Percentiles rank a stretch among this genome's conserved stretches.
phyloP scores from a whole-genome alignment of 352 stramenopile genomes.

The Phytophthora sp. region DNA sequence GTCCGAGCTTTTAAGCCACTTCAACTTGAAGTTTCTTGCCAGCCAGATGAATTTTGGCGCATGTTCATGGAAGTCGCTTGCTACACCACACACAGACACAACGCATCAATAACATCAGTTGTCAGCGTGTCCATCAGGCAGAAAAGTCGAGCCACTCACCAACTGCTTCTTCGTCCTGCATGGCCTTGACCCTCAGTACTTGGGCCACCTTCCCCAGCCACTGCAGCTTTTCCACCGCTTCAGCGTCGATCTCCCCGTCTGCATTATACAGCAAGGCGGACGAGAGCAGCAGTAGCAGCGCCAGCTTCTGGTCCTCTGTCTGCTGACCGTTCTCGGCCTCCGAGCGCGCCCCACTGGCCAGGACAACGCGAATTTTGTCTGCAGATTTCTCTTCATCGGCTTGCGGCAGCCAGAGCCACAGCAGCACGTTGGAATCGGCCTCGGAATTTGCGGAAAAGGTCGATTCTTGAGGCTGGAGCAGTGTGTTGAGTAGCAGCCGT shows the following conservation, averaged over 20 bases:
- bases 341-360: slow-evolving; percentile 19
- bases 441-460: slow-evolving; percentile 20
- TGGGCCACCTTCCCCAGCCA: slow-evolving; percentile 51
- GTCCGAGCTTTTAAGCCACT: slow-evolving; percentile 56
- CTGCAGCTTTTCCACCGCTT: slow-evolving; percentile 48
- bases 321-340: slow-evolving; percentile 15
- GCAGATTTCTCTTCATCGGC: neutral
- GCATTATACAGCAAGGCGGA: slow-evolving; percentile 66
- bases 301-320: slow-evolving; percentile 22
- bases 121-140: slow-evolving; percentile 6
- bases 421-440: slow-evolving; percentile 28
- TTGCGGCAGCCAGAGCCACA: slow-evolving; percentile 53
- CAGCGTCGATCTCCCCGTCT: slow-evolving; percentile 55
- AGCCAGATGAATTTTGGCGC: slow-evolving; percentile 72
- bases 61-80: slow-evolving; percentile 50
- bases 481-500: slow-evolving; percentile 50
- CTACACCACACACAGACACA: slow-evolving; percentile 16
- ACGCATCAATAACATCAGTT: slow-evolving; percentile 3
- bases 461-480: slow-evolving; percentile 38
- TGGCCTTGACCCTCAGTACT: slow-evolving; percentile 53
- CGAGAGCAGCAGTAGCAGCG: slow-evolving; percentile 64
- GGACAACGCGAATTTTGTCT: slow-evolving; percentile 21
- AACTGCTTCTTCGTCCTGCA: slow-evolving; percentile 66
- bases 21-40: slow-evolving; percentile 68
- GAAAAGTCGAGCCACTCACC: slow-evolving; percentile 22